Conservation (phyloP, 2,329 filamentous ascomycete species). For the Penicillium sp. region DNA sequence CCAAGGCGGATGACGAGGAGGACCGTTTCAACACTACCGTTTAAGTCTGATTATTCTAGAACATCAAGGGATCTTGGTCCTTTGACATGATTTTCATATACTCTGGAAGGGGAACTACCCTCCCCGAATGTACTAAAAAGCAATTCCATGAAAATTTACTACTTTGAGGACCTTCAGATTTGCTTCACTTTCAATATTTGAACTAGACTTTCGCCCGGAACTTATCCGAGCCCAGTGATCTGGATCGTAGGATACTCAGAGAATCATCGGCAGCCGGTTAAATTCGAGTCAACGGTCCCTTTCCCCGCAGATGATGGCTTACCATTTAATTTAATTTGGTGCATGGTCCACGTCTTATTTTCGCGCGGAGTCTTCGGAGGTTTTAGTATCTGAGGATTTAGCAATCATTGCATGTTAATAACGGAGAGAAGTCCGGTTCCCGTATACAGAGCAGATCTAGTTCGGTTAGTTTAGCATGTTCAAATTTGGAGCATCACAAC, state of each 20-base stretch:
- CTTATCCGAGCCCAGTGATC: conserved; percentile 5
- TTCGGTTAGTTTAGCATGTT: neutral
- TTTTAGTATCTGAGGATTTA: neutral
- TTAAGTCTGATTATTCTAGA: conserved; percentile 22
- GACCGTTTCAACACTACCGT: conserved; percentile 51
- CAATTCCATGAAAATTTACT: conserved; percentile 14
- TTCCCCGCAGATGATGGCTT: conserved; percentile 15
- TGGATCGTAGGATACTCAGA: conserved; percentile 13
- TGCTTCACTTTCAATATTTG: neutral
- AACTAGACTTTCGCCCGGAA: neutral
- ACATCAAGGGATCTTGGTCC: neutral
- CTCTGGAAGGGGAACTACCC: neutral
- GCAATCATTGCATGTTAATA: neutral
- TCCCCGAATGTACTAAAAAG: conserved; percentile 18
- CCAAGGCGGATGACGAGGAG: conserved; percentile 46
- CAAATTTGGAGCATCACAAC: neutral
- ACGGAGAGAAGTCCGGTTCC: neutral
- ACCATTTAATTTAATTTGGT: conserved; percentile 5
- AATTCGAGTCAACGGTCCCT: conserved; percentile 7
- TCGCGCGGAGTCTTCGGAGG: neutral
- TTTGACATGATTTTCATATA: neutral
- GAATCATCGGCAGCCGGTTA: conserved; percentile 22
- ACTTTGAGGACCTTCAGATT: neutral
- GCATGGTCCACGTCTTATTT: conserved; percentile 1
- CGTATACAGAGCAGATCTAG: neutral